A percentile compares a stretch with the other conserved stretches of the same genome.
Conservation (phyloP, 2,329 filamentous ascomycete species). For the Coccinonectria pachysandricola region DNA sequence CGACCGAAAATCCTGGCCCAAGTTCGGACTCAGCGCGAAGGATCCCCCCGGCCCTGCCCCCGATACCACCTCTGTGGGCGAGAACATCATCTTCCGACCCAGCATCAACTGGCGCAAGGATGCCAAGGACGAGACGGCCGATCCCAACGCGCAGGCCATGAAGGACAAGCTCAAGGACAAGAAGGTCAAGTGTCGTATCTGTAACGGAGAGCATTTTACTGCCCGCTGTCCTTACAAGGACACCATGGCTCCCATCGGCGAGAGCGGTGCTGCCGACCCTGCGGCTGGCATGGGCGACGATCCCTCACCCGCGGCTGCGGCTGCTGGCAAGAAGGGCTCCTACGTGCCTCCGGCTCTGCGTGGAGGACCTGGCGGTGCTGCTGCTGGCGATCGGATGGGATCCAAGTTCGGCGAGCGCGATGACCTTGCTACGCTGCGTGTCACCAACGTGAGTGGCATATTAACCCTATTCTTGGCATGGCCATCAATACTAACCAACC, state of each 20-base stretch:
- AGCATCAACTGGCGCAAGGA: constrained; percentile 89
- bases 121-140: constrained; percentile 69
- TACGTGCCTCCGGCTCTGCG: constrained; percentile 94
- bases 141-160: constrained; percentile 61
- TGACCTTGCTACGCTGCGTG: constrained; percentile 88
- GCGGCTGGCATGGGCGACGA: constrained; percentile 47
- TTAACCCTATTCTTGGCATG: not conserved
- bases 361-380: constrained; percentile 50
- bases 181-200: constrained; percentile 99
- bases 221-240: constrained; percentile 99
- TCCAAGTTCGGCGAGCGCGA: constrained; percentile 90
- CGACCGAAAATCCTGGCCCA: constrained; percentile 83
- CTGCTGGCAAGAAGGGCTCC: constrained; percentile 61
- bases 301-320: constrained; percentile 33
- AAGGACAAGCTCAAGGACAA: constrained; percentile 91
- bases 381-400: constrained; percentile 69
- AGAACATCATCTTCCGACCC: constrained; percentile 97
- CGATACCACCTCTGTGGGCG: constrained; percentile 86
- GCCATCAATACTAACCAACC: constrained; percentile 17
- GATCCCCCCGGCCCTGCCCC: constrained; percentile 71
- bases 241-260: constrained; percentile 85
- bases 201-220: constrained; percentile 97
- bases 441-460: constrained; percentile 77
- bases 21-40: constrained; percentile 86
- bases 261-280: constrained; percentile 42